phyloP scores from a whole-genome alignment of 352 stramenopile species.

The Phytophthora pini region DNA sequence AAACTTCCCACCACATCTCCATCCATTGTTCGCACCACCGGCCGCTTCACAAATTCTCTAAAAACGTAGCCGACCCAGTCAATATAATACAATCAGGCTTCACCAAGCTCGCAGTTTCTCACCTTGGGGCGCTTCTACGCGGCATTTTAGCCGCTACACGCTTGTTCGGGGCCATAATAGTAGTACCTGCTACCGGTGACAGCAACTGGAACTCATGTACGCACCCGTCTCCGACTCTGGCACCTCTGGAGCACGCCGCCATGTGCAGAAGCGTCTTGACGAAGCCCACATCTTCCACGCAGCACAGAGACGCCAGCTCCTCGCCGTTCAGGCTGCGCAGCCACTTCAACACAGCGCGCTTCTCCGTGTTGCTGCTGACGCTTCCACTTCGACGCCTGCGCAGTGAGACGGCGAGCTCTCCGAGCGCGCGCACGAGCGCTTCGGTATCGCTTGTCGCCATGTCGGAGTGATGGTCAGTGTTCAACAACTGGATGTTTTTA shows the following conservation, averaged over 20 bases:
- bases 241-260: constrained; percentile 34
- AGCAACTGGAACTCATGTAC: constrained; percentile 71
- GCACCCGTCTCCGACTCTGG: constrained; percentile 5
- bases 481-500: constrained; percentile 19
- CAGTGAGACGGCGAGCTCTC: constrained; percentile 63
- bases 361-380: constrained; percentile 27
- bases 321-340: constrained; percentile 41
- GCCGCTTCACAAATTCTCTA: constrained; percentile 68
- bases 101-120: background rate
- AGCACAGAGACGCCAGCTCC: constrained; percentile 69
- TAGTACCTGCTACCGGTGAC: constrained; percentile 1
- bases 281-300: constrained; percentile 69
- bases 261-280: constrained; percentile 85
- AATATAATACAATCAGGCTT: background rate
- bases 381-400: constrained; percentile 16
- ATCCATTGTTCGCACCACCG: constrained; percentile 50
- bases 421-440: constrained; percentile 59
- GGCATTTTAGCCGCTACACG: constrained; percentile 12
- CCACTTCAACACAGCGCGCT: constrained; percentile 57
- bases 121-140: constrained; percentile 25
- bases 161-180: constrained; percentile 14
- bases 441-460: constrained; percentile 33
- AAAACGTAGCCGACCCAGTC: constrained; percentile 9
- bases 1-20: constrained; percentile 65
- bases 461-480: constrained; percentile 6